Percentiles rank a stretch among this genome's conserved stretches.
These are phyloP conservation scores for Cutaneotrichosporon mucoides DNA, from an alignment of 1,284 basidiomycete genomes.

Conservation along the genomic window DNA sequence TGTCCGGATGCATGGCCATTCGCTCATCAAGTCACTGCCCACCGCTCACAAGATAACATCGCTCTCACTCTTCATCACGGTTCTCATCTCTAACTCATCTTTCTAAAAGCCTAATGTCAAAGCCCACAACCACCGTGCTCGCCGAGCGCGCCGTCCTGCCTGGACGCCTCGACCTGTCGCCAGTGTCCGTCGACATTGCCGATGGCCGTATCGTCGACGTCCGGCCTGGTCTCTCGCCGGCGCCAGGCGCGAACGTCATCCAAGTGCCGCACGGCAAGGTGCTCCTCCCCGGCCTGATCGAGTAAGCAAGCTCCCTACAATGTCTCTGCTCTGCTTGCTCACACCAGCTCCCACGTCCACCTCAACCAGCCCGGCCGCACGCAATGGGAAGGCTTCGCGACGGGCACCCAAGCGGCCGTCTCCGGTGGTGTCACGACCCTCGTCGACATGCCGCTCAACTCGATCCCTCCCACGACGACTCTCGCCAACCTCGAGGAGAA, in stretches of 20 bases:
- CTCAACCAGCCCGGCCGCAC: slow-evolving; percentile 77
- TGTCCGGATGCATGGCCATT: too few relatives aligned
- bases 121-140: slow-evolving; percentile 17
- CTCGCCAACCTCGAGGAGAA: slow-evolving; percentile 68
- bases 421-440: slow-evolving; percentile 87
- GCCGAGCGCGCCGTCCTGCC: slow-evolving; percentile 59
- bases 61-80: neutral
- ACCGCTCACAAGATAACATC: too few relatives aligned
- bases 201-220: slow-evolving; percentile 68
- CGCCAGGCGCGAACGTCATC: slow-evolving; percentile 31
- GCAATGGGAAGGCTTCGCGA: slow-evolving; percentile 88
- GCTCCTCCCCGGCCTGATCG: slow-evolving; percentile 78
- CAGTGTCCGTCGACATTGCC: slow-evolving; percentile 60
- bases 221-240: slow-evolving; percentile 17
- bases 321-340: neutral
- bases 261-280: slow-evolving; percentile 41
- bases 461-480: slow-evolving; percentile 88
- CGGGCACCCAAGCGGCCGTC: slow-evolving; percentile 79
- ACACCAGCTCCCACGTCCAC: slow-evolving; percentile 75
- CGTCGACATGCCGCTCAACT: slow-evolving; percentile 94
- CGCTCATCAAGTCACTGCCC: too few relatives aligned
- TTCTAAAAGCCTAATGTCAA: neutral
- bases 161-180: slow-evolving; percentile 52
- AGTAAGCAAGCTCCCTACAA: slow-evolving; percentile 63
- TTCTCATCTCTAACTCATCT: too few relatives aligned